A percentile compares a stretch with the other conserved stretches of the same genome.
phyloP scores from a whole-genome alignment of 2,329 filamentous ascomycete genomes.

The Zymoseptoria pseudotritici region DNA sequence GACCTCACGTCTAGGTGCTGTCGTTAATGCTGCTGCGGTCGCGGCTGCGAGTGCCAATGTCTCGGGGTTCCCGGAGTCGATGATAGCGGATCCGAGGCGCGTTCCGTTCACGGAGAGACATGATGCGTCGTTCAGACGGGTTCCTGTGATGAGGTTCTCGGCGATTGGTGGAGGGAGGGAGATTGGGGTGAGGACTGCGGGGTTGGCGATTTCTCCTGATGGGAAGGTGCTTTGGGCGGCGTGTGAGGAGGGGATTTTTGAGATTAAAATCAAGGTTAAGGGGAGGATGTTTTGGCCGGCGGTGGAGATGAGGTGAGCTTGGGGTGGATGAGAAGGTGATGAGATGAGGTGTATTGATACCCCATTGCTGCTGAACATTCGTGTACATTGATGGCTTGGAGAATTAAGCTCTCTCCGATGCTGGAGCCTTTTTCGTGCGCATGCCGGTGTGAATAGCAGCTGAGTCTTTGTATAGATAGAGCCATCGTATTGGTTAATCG shows the following conservation, averaged over 20 bases:
- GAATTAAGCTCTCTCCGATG: too few species aligned
- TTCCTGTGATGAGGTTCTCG: constrained; percentile 8
- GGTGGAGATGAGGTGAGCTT: constrained; percentile 22
- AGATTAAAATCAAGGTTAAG: constrained; percentile 60
- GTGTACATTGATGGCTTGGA: not conserved
- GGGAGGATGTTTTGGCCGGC: constrained; percentile 47
- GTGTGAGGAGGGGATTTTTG: constrained; percentile 65
- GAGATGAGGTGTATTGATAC: not conserved
- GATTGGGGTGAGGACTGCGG: constrained; percentile 39
- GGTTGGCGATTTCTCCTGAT: constrained; percentile 43
- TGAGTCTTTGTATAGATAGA: too few species aligned
- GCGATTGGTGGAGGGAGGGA: constrained; percentile 16
- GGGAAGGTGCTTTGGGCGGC: constrained; percentile 41
- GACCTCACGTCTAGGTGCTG: constrained; percentile 5
- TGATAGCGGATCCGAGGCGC: not conserved
- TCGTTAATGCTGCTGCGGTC: not conserved
- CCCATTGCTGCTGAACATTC: not conserved
- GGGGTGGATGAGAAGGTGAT: not conserved
- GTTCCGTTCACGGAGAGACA: constrained; percentile 13
- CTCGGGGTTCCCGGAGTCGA: not conserved
- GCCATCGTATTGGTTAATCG: too few species aligned
- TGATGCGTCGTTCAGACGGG: constrained; percentile 16
- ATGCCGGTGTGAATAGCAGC: too few species aligned
- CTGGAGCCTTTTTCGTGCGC: too few species aligned
- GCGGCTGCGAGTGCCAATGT: not conserved